Evolutionary conservation across 495 filamentous ascomycete species (phyloP).

Genomic region (Chaetomidium leptoderma): DNA sequence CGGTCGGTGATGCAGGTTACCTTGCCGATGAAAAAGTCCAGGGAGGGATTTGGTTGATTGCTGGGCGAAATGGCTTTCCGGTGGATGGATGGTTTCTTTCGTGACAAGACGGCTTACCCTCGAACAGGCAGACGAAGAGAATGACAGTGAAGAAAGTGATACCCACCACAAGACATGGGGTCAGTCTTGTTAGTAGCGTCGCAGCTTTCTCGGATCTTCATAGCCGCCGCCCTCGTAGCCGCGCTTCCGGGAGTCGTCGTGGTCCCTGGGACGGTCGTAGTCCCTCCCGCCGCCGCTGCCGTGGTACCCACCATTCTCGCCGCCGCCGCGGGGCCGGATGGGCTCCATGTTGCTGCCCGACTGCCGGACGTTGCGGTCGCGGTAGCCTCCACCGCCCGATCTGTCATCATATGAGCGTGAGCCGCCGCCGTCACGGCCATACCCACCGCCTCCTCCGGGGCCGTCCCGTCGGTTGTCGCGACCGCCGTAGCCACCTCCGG

Average conservation of each 20-base stretch:
- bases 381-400: conserved; percentile 56
- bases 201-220: conserved; percentile 73
- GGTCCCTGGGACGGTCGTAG: conserved; percentile 44
- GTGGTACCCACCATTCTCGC: conserved; percentile 48
- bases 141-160: conserved; percentile 37
- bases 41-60: neutral
- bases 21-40: no score
- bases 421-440: conserved; percentile 54
- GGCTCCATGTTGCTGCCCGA: conserved; percentile 68
- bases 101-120: conserved; percentile 56
- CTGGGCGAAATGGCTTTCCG: neutral
- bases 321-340: conserved; percentile 54
- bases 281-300: conserved; percentile 43
- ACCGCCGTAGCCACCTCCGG: conserved; percentile 30
- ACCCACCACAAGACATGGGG: conserved; percentile 42
- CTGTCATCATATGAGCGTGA: conserved; percentile 60
- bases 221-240: conserved; percentile 63
- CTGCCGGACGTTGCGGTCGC: conserved; percentile 51
- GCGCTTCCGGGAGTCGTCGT: conserved; percentile 58
- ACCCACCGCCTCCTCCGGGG: conserved; percentile 49
- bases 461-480: conserved; percentile 26
- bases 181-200: conserved; percentile 59
- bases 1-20: no score
- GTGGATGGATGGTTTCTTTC: neutral
- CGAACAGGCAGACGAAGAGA: conserved; percentile 30